These are phyloP conservation scores for Cryptosporidium sp. DNA, from an alignment of 169 alveolate genomes.

Conservation along the genomic window DNA sequence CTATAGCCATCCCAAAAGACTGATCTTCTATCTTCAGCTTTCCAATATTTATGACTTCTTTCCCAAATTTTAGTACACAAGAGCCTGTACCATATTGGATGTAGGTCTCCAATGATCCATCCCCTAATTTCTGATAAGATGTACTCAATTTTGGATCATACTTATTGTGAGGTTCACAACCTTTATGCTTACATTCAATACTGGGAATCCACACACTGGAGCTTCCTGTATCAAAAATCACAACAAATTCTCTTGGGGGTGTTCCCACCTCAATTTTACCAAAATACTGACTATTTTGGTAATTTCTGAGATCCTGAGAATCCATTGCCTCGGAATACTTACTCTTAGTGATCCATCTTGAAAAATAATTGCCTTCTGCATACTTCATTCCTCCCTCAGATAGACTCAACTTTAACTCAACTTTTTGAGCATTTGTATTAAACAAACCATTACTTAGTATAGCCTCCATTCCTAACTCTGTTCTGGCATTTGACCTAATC, in stretches of 20 bases:
- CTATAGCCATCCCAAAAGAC: conserved; percentile 89
- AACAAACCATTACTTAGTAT: conserved; percentile 33
- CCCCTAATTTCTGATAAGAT: conserved; percentile 80
- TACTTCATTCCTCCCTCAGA: conserved; percentile 16
- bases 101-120: conserved; percentile 75
- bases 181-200: conserved; percentile 83
- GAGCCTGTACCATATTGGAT: conserved; percentile 85
- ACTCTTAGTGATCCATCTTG: conserved; percentile 54
- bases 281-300: conserved; percentile 91
- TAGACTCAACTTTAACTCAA: conserved; percentile 26
- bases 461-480: conserved; percentile 35
- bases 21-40: conserved; percentile 82
- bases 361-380: conserved; percentile 29
- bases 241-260: conserved; percentile 88
- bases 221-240: conserved; percentile 91
- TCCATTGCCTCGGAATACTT: conserved; percentile 65
- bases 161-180: conserved; percentile 87
- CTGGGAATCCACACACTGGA: conserved; percentile 91
- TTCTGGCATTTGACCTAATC: background rate
- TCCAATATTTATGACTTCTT: conserved; percentile 51
- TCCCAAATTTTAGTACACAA: conserved; percentile 77
- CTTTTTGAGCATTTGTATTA: conserved; percentile 39
- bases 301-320: conserved; percentile 85
- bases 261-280: conserved; percentile 90
- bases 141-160: conserved; percentile 84